Percentiles rank a stretch among this genome's conserved stretches.
Conservation (phyloP, 2,329 filamentous ascomycete genomes). For the Thielaviopsis populi region DNA sequence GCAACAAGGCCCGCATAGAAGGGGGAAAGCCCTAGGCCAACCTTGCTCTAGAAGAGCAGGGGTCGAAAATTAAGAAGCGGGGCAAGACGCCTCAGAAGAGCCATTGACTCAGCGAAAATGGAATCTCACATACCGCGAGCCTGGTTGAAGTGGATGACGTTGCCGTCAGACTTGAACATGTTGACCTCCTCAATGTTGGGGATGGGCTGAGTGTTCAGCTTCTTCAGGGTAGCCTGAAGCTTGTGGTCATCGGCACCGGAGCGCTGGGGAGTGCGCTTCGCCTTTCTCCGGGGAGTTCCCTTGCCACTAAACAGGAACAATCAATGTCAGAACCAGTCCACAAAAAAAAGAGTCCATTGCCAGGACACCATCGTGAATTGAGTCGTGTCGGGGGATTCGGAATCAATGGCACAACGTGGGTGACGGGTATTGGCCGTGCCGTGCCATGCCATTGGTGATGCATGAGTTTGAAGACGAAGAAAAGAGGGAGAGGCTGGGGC, state of each 20-base stretch:
- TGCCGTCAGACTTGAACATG: conserved; percentile 99
- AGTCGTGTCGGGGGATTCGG: background rate
- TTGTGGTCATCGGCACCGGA: conserved; percentile 98
- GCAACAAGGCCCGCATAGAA: background rate
- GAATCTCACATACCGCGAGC: conserved; percentile 64
- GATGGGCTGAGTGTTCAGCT: conserved; percentile 99
- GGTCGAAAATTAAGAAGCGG: conserved; percentile 3
- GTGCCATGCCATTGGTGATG: conserved; percentile 14
- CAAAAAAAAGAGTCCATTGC: conserved; percentile 15
- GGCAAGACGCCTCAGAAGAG: background rate
- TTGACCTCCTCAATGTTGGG: conserved; percentile 99
- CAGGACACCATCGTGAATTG: background rate
- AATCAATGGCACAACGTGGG: conserved; percentile 20
- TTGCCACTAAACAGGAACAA: conserved; percentile 52
- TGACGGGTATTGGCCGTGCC: conserved; percentile 16
- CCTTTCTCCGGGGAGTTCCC: conserved; percentile 92
- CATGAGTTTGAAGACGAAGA: background rate
- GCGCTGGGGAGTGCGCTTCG: conserved; percentile 93
- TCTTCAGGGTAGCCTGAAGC: conserved; percentile 93
- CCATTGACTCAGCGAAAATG: background rate
- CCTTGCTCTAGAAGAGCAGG: background rate
- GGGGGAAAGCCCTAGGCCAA: background rate
- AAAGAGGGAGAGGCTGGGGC: background rate
- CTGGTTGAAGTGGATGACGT: conserved; percentile 97
- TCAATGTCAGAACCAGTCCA: conserved; percentile 9